A percentile compares a stretch with the other conserved stretches of the same genome.
Conservation (phyloP, 73 alveolate genomes). For the Tetrahymena elliotti region DNA sequence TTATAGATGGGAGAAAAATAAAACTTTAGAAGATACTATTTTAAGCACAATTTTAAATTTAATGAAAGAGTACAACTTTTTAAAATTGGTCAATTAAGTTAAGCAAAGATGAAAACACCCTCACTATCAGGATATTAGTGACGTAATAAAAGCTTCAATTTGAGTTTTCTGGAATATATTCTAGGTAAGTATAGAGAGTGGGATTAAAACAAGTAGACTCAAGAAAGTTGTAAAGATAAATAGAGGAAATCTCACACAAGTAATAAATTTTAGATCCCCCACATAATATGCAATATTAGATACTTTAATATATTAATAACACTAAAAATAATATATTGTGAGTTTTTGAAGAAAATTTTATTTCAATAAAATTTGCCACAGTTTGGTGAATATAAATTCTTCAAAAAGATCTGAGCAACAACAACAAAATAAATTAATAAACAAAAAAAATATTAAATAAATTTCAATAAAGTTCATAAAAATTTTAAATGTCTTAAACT, state of each 20-base stretch:
- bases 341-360: neutral
- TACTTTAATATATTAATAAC: too few species aligned
- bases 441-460: neutral
- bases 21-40: neutral
- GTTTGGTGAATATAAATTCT: neutral
- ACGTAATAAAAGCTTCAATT: neutral
- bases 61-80: neutral
- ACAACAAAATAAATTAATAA: neutral
- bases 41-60: neutral
- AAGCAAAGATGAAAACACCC: neutral
- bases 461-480: neutral
- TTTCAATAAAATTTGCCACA: neutral
- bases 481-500: neutral
- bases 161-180: neutral
- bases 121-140: neutral
- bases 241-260: neutral
- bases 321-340: neutral
- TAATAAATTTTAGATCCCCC: neutral
- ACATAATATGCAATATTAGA: neutral
- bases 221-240: neutral
- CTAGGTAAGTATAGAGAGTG: neutral
- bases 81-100: neutral
- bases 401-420: neutral
- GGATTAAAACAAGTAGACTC: neutral
- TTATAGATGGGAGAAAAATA: too few species aligned